Evolutionary conservation across 148 eudicot species (phyloP), one percentile per base, ranked within the genome.

Genomic region (Chenopodium suecicum): DNA sequence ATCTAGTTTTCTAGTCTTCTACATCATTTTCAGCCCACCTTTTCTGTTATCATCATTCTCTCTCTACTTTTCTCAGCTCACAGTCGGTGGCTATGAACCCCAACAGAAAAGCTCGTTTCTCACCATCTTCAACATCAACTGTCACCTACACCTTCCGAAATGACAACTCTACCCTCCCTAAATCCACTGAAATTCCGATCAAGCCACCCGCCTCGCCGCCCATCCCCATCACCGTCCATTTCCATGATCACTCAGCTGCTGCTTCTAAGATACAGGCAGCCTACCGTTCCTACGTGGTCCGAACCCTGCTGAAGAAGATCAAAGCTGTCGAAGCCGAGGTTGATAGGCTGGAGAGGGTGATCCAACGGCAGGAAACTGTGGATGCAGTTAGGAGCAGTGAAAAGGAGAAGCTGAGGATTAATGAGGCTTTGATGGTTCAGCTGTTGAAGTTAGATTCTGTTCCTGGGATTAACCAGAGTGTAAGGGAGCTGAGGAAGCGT

Each of bases 361-460:
- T 94, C 93, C 98, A 94, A 47, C 90, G 79, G 75, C 94, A 93
- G 90, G 98, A 95, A 11, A 95, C 98, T 0, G 98, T 95, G 8
- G 98, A 95, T 79, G 86, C 90, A 1, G 77, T 95, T 31, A 83
- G 95, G 68, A 69, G 74, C 76, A 79, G 76, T 78, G 86, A 79
- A 27, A 88, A 82, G 19, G 97, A 91, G 83, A 79, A 91, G 80
- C 69, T 91, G 80, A 88, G 70, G 87, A 86, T 93, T 27, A 90
- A 93, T 75, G 98, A 95, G 82, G 92, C 89, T 13, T 54, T 95
- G 48, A 95, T 95, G 98, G 77, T 86, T 60, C 78, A 88, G 74
- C 76, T 95, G 10, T 80, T 95, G 78, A 86, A 78, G 70, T 88
- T 95, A 13, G 98, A 95, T 32, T 87, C 90, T n/a, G 90, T 95